Percentiles rank a stretch among this genome's conserved stretches.
These are phyloP conservation scores for Nigrospora sphaerica DNA, from an alignment of 2,329 filamentous ascomycete genomes.

Conservation along the genomic window DNA sequence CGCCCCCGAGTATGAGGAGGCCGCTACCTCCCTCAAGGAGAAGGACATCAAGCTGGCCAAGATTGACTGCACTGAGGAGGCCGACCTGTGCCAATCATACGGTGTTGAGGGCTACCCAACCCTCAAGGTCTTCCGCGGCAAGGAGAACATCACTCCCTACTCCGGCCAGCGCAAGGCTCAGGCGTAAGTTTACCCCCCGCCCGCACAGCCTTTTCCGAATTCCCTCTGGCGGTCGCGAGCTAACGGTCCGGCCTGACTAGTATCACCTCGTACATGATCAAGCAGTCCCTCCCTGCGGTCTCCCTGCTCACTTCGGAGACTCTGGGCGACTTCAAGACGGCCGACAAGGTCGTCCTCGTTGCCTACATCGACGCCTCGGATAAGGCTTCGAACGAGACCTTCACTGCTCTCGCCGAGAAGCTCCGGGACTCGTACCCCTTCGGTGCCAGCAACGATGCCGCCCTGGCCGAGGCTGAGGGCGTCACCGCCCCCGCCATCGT, in stretches of 20 bases:
- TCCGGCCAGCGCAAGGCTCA: constrained; percentile 82
- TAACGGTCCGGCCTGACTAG: constrained; percentile 21
- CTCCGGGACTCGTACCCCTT: constrained; percentile 91
- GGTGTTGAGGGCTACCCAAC: constrained; percentile 98
- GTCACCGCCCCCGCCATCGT: constrained; percentile 82
- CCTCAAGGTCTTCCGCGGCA: constrained; percentile 95
- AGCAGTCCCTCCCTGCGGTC: constrained; percentile 91
- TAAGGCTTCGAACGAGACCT: constrained; percentile 83
- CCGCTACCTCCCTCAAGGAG: constrained; percentile 76
- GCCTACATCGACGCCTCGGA: constrained; percentile 77
- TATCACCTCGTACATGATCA: constrained; percentile 87
- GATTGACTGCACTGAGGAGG: constrained; percentile 92
- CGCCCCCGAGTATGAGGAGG: constrained; percentile 84
- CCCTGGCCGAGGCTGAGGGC: constrained; percentile 81
- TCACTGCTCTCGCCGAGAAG: constrained; percentile 63
- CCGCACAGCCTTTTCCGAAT: not conserved
- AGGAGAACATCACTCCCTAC: constrained; percentile 76
- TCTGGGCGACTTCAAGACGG: constrained; percentile 92
- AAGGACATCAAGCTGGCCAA: constrained; percentile 82
- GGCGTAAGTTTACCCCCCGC: constrained; percentile 40
- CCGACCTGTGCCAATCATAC: constrained; percentile 81
- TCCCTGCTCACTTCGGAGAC: constrained; percentile 75
- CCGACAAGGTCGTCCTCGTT: constrained; percentile 93
- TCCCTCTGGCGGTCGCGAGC: too few species aligned
- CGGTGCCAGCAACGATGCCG: constrained; percentile 76